Evolutionary conservation across 2,329 filamentous ascomycete species (phyloP).

Genomic region (Sporothrix brasiliensis): DNA sequence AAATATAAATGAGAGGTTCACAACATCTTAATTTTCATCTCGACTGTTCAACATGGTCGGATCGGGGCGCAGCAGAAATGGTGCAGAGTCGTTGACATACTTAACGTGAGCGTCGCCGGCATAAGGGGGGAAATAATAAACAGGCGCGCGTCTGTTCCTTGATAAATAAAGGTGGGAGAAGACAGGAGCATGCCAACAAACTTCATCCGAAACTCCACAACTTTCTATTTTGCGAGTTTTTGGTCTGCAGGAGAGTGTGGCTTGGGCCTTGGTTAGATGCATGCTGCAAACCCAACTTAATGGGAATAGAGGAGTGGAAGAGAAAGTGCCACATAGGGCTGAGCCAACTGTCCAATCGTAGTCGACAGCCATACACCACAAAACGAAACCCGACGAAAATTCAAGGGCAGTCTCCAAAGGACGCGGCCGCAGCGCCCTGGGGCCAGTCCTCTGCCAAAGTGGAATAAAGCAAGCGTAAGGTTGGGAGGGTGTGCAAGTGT

Average conservation of each 20-base stretch:
- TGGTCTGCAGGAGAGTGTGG: constrained; percentile 26
- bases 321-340: constrained; percentile 34
- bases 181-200: neutral
- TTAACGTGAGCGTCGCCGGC: no score
- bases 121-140: neutral
- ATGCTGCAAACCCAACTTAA: constrained; percentile 1
- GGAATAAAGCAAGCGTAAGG: neutral
- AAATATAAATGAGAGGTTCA: constrained; percentile 23
- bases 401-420: neutral
- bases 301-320: neutral
- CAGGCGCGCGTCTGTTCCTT: constrained; percentile 26
- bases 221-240: neutral
- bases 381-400: neutral
- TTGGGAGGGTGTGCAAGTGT: neutral
- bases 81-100: neutral
- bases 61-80: constrained; percentile 30
- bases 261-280: constrained; percentile 13
- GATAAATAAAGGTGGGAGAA: neutral
- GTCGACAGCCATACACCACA: constrained; percentile 11
- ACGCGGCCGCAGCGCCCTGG: constrained; percentile 15
- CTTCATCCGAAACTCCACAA: constrained; percentile 21
- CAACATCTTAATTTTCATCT: constrained; percentile 17
- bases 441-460: neutral
- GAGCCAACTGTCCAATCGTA: constrained; percentile 29
- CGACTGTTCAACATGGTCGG: neutral